phyloP scores from a whole-genome alignment of 352 stramenopile species.

The Globisporangium alternatum region DNA sequence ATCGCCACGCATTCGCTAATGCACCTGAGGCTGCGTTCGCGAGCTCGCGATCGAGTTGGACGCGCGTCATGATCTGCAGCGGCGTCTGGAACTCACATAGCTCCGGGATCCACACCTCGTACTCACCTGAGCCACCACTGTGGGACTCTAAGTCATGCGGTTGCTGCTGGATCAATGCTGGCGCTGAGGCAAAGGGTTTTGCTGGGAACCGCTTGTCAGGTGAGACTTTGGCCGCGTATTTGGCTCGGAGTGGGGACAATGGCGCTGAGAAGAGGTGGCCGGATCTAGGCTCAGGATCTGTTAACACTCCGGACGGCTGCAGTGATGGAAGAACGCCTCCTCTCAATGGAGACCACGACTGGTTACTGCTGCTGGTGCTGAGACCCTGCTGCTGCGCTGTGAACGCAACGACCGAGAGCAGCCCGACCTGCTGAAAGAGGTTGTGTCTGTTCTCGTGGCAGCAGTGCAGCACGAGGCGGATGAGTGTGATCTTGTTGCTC shows the following conservation, averaged over 20 bases:
- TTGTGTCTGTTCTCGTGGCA: conserved; percentile 44
- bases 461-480: conserved; percentile 42
- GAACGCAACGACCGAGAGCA: conserved; percentile 29
- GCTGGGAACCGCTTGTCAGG: not conserved
- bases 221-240: conserved; percentile 4
- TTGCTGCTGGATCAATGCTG: not conserved
- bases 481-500: conserved; percentile 22
- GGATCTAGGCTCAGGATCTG: not conserved
- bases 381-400: not conserved
- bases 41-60: conserved; percentile 28
- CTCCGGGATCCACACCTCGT: conserved; percentile 30
- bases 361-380: not conserved
- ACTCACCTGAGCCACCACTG: not conserved
- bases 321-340: conserved; percentile 2
- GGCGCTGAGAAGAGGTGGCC: conserved; percentile 15
- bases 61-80: conserved; percentile 31
- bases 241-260: conserved; percentile 11
- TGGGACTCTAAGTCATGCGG: not conserved
- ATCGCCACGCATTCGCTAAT: not conserved
- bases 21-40: conserved; percentile 4
- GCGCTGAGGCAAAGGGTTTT: not conserved
- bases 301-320: not conserved
- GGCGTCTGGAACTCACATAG: conserved; percentile 27
- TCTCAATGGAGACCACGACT: not conserved
- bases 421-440: conserved; percentile 50